phyloP scores from a whole-genome alignment of 1,139 yeast genomes.

The Scheffersomyces stambukii region DNA sequence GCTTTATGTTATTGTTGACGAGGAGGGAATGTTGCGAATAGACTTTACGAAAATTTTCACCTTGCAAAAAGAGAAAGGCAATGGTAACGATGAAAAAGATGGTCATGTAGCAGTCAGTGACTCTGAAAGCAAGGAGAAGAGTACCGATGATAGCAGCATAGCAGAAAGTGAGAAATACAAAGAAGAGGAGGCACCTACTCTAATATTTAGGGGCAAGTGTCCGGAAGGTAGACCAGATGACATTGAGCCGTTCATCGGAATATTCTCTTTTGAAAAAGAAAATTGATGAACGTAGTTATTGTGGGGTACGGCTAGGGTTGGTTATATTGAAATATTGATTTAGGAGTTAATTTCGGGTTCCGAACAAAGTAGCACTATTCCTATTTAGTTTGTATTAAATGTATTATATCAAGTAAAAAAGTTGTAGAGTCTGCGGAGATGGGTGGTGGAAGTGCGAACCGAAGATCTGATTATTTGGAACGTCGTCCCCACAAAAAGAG shows the following conservation, averaged over 20 bases:
- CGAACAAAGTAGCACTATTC: too few species aligned
- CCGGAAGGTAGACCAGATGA: slow-evolving; percentile 54
- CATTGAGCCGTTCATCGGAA: slow-evolving; percentile 55
- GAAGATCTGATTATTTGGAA: too few species aligned
- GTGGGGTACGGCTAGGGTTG: too few species aligned
- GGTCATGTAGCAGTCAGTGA: too few species aligned
- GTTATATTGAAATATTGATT: too few species aligned
- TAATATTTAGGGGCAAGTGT: slow-evolving; percentile 49
- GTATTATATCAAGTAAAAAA: too few species aligned
- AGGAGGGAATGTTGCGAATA: slow-evolving; percentile 45
- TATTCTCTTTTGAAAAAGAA: slow-evolving; percentile 49
- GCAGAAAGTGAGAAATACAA: slow-evolving; percentile 12
- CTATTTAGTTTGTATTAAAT: too few species aligned
- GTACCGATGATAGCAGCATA: slow-evolving; percentile 10
- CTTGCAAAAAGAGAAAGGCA: slow-evolving; percentile 12
- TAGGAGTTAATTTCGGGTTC: too few species aligned
- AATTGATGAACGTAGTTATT: too few species aligned
- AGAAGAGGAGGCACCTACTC: slow-evolving; percentile 38
- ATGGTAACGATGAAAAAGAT: slow-evolving; percentile 8
- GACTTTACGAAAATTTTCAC: slow-evolving; percentile 50
- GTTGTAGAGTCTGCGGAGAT: too few species aligned
- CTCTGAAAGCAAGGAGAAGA: slow-evolving; percentile 6
- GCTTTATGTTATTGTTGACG: slow-evolving; percentile 49
- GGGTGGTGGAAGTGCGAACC: too few species aligned
- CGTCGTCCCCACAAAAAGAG: too few species aligned